Percentiles rank a stretch among this genome's conserved stretches.
Evolutionary conservation across 2,329 filamentous ascomycete genomes (phyloP).

Genomic region (Exophiala sp.): DNA sequence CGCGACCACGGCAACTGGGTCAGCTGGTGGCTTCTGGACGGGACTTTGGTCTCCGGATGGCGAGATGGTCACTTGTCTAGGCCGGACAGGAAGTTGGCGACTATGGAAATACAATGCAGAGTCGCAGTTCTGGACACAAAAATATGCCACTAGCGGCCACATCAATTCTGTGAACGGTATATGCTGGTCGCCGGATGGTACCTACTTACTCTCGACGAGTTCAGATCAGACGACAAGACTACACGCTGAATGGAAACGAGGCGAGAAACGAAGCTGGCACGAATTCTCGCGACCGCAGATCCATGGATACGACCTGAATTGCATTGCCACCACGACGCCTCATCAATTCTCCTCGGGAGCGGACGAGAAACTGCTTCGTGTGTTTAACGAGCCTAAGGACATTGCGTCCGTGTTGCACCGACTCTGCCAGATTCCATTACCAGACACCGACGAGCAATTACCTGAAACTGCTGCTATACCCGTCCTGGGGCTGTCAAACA

Average conservation of each 20-base stretch:
- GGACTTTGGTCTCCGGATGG: conserved; percentile 85
- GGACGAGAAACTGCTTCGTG: conserved; percentile 95
- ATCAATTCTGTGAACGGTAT: conserved; percentile 76
- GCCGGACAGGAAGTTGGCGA: conserved; percentile 90
- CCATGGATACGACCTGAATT: conserved; percentile 97
- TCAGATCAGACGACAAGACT: conserved; percentile 90
- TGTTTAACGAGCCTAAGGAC: conserved; percentile 84
- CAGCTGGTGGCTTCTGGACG: conserved; percentile 93
- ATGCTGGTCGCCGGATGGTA: conserved; percentile 76
- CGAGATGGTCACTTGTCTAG: conserved; percentile 65
- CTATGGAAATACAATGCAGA: conserved; percentile 66
- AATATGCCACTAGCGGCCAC: conserved; percentile 77
- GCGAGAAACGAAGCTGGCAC: conserved; percentile 67
- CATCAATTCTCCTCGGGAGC: conserved; percentile 88
- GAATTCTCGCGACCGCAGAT: conserved; percentile 95
- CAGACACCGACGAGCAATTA: conserved; percentile 44
- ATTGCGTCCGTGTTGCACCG: conserved; percentile 70
- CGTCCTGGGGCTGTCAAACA: conserved; percentile 92
- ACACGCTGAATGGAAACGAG: conserved; percentile 71
- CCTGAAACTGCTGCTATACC: conserved; percentile 93
- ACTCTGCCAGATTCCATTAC: conserved; percentile 60
- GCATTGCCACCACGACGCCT: conserved; percentile 70
- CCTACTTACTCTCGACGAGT: conserved; percentile 83
- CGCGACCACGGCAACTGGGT: conserved; percentile 92
- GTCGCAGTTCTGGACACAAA: conserved; percentile 70